These are phyloP conservation scores for Inga oerstediana DNA, from an alignment of 306 rosid genomes.

Conservation along the genomic window DNA sequence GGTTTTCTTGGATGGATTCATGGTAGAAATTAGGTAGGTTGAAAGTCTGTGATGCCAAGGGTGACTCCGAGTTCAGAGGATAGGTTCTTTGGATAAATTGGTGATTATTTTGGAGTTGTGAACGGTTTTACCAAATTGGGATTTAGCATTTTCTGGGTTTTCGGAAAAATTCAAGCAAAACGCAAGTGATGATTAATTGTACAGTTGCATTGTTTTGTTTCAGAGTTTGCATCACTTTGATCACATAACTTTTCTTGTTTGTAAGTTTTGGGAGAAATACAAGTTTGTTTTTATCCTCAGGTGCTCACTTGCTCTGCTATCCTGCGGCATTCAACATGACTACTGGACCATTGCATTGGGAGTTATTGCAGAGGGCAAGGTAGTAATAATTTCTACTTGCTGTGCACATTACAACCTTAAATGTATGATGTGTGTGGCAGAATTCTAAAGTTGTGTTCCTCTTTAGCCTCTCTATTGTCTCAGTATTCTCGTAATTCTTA, in stretches of 20 bases:
- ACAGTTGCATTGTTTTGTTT: constrained; percentile 18
- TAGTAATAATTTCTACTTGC: constrained; percentile 28
- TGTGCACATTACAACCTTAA: constrained; percentile 19
- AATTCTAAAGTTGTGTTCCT: neutral
- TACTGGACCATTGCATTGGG: constrained; percentile 99
- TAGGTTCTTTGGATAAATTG: neutral
- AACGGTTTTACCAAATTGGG: neutral
- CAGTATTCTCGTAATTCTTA: constrained; percentile 6
- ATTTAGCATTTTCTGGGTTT: neutral
- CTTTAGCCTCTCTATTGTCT: constrained; percentile 6
- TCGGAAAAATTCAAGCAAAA: neutral
- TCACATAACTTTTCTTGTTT: constrained; percentile 17
- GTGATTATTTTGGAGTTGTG: neutral
- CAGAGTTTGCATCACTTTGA: neutral
- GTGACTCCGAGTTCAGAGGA: neutral
- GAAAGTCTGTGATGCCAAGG: neutral
- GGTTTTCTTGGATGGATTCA: neutral
- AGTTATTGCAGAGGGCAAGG: constrained; percentile 92
- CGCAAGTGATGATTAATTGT: constrained; percentile 4
- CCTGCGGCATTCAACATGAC: constrained; percentile 99
- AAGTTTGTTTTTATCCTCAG: constrained; percentile 50
- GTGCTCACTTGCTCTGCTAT: constrained; percentile 97
- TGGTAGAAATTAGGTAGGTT: neutral
- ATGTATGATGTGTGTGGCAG: neutral
- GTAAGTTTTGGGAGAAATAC: constrained; percentile 33